Base-by-base conservation (phyloP, 176 grass and related monocot genomes). In the Aegilops longissima region DNA sequence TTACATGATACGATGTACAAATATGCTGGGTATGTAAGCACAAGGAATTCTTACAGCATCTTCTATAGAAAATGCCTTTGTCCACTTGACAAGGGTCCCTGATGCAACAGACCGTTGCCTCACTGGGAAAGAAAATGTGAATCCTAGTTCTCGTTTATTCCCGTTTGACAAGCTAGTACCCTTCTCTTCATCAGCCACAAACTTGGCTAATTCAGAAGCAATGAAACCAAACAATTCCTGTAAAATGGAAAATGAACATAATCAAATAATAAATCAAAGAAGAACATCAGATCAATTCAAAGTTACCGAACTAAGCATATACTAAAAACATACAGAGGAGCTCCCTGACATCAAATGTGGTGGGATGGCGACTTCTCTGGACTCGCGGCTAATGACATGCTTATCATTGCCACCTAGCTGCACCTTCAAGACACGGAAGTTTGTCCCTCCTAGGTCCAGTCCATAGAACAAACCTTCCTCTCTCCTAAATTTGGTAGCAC, bases 61-160 rank as follows among this genome's bases (percentile, higher is more conserved):
- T 82, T 89, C 82, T 39, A 95, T 92, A 29, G 86, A 89, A 88
- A 95, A 98, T 80, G 93, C 92, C 65, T 98, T 92, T 79, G 96
- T 95, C 96, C 96, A 95, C 85, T 95, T 95, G 64, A 95, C 89
- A 81, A 94, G 93, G n/a, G 78, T 93, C 21, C 93, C 96, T 1
- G 92, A 89, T 52, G 92, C 79, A 79, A 95, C 36, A 9, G 93
- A 98, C 20, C 42, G 78, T 61, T 98, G 96, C 66, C 87, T 93
- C 81, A 95, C 90, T n/a, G 96, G 92, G 88, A 98, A 98, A 29
- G 96, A 98, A 83, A 98, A 98, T 35, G 93, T 98, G 82, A 98
- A 98, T 17, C 92, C 96, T 25, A 98, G 49, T 45, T 98, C 92
- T 64, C 88, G 63, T 83, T 83, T 87, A 78, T 89, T 93, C 61